Percentiles rank a stretch among this genome's conserved stretches.
phyloP scores from a whole-genome alignment of 805 yeast genomes.

The Metschnikowia cubensis region DNA sequence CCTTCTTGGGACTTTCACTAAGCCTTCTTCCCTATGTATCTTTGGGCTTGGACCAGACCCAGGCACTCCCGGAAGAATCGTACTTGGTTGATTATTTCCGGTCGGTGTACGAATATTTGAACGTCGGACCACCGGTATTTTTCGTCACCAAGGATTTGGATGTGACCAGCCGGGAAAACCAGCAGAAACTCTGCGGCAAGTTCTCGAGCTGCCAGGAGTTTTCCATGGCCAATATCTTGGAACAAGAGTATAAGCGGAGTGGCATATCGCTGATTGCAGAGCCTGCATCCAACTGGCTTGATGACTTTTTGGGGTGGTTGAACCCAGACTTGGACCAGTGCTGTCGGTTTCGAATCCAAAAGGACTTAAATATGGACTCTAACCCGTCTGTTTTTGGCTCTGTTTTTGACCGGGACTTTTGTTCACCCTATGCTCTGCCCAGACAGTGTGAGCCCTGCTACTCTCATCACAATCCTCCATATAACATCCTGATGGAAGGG shows the following conservation, averaged over 20 bases:
- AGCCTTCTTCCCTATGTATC: conserved; percentile 63
- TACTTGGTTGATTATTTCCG: conserved; percentile 77
- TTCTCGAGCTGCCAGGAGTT: conserved; percentile 78
- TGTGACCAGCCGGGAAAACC: conserved; percentile 56
- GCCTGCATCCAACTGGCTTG: conserved; percentile 90
- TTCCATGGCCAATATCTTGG: conserved; percentile 76
- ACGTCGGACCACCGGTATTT: conserved; percentile 90
- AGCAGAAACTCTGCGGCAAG: conserved; percentile 78
- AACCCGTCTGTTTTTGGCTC: not conserved
- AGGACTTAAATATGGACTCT: conserved; percentile 16
- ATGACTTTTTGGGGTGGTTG: conserved; percentile 81
- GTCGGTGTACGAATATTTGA: conserved; percentile 66
- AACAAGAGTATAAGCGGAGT: conserved; percentile 75
- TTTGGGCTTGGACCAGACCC: conserved; percentile 84
- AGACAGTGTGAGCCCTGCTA: conserved; percentile 74
- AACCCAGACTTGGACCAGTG: conserved; percentile 86
- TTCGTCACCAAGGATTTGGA: conserved; percentile 72
- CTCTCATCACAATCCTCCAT: conserved; percentile 51
- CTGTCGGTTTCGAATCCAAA: conserved; percentile 58
- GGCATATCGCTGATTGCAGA: conserved; percentile 64
- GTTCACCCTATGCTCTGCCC: conserved; percentile 63
- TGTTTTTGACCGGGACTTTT: conserved; percentile 41
- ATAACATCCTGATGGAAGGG: conserved; percentile 74
- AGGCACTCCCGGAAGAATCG: conserved; percentile 82
- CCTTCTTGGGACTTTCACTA: conserved; percentile 66